Evolutionary conservation across 2,329 filamentous ascomycete species (phyloP).

Genomic region (Chaetothyriales sp.): DNA sequence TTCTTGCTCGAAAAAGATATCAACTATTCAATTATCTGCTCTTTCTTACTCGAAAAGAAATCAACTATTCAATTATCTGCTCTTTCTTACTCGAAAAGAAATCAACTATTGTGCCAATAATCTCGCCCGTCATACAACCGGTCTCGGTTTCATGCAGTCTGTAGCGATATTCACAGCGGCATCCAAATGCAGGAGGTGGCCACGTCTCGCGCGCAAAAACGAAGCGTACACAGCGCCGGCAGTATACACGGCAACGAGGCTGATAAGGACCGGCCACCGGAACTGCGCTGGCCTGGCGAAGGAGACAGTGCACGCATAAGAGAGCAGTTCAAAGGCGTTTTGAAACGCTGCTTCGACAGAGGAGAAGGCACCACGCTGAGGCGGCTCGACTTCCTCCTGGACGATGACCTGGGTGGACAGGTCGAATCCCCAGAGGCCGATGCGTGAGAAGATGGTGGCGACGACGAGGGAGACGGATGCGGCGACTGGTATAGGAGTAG

Average conservation of each 20-base stretch:
- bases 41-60: no score
- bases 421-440: conserved; percentile 51
- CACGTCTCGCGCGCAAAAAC: conserved; percentile 42
- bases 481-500: no score
- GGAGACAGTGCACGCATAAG: conserved; percentile 52
- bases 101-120: no score
- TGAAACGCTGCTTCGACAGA: conserved; percentile 54
- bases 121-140: neutral
- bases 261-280: conserved; percentile 47
- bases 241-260: conserved; percentile 37
- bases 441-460: conserved; percentile 42
- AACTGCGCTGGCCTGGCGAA: conserved; percentile 53
- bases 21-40: neutral
- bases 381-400: conserved; percentile 41
- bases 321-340: conserved; percentile 55
- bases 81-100: no score
- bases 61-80: no score
- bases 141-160: neutral
- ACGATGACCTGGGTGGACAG: conserved; percentile 47
- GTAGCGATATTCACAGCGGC: neutral
- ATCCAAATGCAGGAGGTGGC: conserved; percentile 43
- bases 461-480: conserved; percentile 20
- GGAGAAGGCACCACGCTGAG: conserved; percentile 55
- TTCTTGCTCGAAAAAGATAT: no score
- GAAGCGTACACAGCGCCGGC: conserved; percentile 27